phyloP scores from a whole-genome alignment of 768 basidiomycete genomes.

The Phanerodontia chrysosporium region DNA sequence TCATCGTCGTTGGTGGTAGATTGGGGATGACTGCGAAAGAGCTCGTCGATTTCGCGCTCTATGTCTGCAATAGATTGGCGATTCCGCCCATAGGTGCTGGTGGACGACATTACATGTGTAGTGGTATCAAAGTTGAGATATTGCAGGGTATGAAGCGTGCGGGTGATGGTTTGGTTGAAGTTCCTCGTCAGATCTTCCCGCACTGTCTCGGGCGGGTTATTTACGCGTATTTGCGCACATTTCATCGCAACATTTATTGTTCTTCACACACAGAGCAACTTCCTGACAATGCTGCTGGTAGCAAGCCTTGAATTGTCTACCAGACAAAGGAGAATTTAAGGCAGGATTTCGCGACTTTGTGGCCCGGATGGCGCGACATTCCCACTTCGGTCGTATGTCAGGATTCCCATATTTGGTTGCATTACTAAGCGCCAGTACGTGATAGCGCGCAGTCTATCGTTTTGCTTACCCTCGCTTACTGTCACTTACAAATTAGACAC shows the following conservation, averaged over 20 bases:
- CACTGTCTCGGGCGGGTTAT: neutral
- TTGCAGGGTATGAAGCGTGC: neutral
- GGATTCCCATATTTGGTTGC: neutral
- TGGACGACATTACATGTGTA: slow-evolving; percentile 8
- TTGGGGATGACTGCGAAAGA: slow-evolving; percentile 64
- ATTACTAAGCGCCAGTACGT: too few species aligned
- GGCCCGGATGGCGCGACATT: neutral
- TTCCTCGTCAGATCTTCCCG: neutral
- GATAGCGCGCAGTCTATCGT: too few species aligned
- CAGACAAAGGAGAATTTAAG: neutral
- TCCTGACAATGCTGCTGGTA: neutral
- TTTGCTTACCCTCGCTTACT: too few species aligned
- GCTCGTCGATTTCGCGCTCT: slow-evolving; percentile 59
- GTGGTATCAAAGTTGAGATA: neutral
- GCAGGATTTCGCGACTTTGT: too few species aligned
- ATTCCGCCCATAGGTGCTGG: slow-evolving; percentile 45
- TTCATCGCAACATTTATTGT: neutral
- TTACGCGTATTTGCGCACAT: neutral
- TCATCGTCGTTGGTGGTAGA: slow-evolving; percentile 54
- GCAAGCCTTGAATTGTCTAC: neutral
- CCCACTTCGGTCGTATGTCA: neutral
- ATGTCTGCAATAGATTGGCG: slow-evolving; percentile 71
- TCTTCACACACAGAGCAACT: neutral
- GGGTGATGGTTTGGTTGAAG: neutral
- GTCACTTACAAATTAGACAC: neutral